Base-by-base conservation (phyloP, 768 basidiomycete genomes). In the Baorangia bicolor region DNA sequence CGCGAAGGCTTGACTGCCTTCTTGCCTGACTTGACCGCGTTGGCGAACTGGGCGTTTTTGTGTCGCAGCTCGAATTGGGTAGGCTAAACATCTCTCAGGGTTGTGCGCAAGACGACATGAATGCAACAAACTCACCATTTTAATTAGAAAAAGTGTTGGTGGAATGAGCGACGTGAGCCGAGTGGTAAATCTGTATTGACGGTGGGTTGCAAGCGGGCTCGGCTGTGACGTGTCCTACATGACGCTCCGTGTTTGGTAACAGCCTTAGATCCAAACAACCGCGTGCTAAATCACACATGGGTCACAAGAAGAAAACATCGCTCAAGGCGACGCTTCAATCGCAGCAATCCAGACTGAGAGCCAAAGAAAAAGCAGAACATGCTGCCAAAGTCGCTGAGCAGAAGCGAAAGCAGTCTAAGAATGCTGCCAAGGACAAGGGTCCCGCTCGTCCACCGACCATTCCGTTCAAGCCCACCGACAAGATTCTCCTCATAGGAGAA, bases 401-500 rank as follows among this genome's bases (percentile, higher is more conserved):
- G 46, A 81, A 77, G 58, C 58, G 47, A 77, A 79, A 58, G 72
- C 61, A 53, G 45, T 53, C 62, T 14, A 54, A 37, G 48, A 54
- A 41, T 60, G 74, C 53, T 61, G 74, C 49, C 77, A 84, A 67
- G 65, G 73, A 65, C 23, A 76, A 73, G 58, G 65, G 56, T 16
- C 60, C 65, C 31, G 63, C 65, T 37, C 74, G 62, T 34, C 74
- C 66, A n/a, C 74, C 77, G 1, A 88, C 81, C 0, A 76, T 89
- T 10, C 90, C 90, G 0, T 91, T 90, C 71, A 69, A 68, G 14
- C 66, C 81, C 0, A 84, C 81, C 9, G 86, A 92, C 65, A 81
- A 69, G 45, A 87, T 92, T 33, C 77, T 92, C 21, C 79, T 96
- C 30, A 75, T 98, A 49, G 96, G 95, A 10, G 96, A 98, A 76